Evolutionary conservation across 1,139 yeast genomes (phyloP).

Genomic region (Zygosaccharomyces sapae): DNA sequence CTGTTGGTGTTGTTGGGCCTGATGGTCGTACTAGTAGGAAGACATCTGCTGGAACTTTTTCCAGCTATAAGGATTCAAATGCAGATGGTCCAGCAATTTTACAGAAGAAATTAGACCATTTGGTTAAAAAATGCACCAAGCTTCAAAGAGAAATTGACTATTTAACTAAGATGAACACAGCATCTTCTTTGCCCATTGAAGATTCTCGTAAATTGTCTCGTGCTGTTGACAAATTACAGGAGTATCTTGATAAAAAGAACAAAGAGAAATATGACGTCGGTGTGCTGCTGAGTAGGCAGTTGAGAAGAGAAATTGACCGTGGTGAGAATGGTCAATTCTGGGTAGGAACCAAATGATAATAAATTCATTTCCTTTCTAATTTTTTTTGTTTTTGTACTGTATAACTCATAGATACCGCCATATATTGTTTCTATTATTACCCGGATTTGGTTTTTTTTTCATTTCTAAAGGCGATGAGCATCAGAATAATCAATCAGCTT

Average conservation of each 20-base stretch:
- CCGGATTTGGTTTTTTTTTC: constrained; percentile 1
- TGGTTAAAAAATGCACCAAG: constrained; percentile 35
- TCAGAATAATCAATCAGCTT: not conserved
- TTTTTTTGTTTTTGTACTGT: not conserved
- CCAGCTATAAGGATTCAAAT: constrained; percentile 9
- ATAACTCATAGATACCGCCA: not conserved
- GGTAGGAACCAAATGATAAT: constrained; percentile 29
- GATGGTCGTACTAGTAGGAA: constrained; percentile 16
- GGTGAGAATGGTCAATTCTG: constrained; percentile 40
- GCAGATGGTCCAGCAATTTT: constrained; percentile 20
- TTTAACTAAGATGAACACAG: constrained; percentile 34
- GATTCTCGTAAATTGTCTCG: constrained; percentile 37
- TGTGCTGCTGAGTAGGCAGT: constrained; percentile 38
- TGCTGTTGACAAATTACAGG: constrained; percentile 39
- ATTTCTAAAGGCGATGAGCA: not conserved
- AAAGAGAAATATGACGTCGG: constrained; percentile 43
- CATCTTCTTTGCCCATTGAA: constrained; percentile 38
- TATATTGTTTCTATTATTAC: not conserved
- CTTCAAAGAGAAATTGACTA: constrained; percentile 39
- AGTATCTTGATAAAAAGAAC: constrained; percentile 39
- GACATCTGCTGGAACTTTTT: constrained; percentile 7
- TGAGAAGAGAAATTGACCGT: constrained; percentile 40
- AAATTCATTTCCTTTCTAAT: not conserved
- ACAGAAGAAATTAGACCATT: constrained; percentile 28
- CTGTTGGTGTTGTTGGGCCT: constrained; percentile 24